Evolutionary conservation across 495 filamentous ascomycete genomes (phyloP).

Genomic region (Penicilliopsis zonata): DNA sequence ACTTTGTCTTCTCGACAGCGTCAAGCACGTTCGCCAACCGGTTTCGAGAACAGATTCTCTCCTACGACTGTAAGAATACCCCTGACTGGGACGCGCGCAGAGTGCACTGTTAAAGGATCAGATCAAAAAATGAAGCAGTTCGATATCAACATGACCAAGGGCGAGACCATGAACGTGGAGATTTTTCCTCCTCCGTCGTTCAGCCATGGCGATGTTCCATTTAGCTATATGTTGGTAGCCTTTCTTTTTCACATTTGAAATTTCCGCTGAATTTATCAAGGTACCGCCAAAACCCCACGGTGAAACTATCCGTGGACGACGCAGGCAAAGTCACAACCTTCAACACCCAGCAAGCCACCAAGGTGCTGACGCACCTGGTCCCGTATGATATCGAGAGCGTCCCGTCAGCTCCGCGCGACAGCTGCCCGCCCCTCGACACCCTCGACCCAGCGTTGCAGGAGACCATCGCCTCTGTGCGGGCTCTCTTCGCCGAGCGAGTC

Average conservation of each 20-base stretch:
- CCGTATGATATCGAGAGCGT: conserved; percentile 41
- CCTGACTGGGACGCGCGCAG: not conserved
- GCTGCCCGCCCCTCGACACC: conserved; percentile 31
- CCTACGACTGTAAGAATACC: conserved; percentile 45
- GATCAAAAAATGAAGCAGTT: conserved; percentile 64
- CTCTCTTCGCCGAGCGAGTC: conserved; percentile 57
- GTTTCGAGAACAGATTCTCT: conserved; percentile 50
- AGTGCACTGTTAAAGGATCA: conserved; percentile 11
- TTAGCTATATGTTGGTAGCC: conserved; percentile 42
- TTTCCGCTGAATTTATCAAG: conserved; percentile 11
- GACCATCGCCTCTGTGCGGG: conserved; percentile 44
- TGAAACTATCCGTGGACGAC: conserved; percentile 37
- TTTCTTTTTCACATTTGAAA: not conserved
- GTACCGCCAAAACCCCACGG: conserved; percentile 48
- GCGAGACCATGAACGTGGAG: conserved; percentile 44
- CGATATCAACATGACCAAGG: conserved; percentile 52
- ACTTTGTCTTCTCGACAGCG: conserved; percentile 64
- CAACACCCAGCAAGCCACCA: conserved; percentile 39
- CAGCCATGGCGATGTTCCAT: conserved; percentile 52
- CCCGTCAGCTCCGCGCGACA: conserved; percentile 38
- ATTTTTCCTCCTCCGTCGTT: conserved; percentile 73
- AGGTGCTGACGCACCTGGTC: conserved; percentile 46
- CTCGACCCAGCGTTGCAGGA: conserved; percentile 39
- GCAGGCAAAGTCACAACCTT: conserved; percentile 37
- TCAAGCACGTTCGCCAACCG: conserved; percentile 50